These are phyloP conservation scores for Suhomyces emberorum DNA, from an alignment of 805 yeast species.

Conservation along the genomic window DNA sequence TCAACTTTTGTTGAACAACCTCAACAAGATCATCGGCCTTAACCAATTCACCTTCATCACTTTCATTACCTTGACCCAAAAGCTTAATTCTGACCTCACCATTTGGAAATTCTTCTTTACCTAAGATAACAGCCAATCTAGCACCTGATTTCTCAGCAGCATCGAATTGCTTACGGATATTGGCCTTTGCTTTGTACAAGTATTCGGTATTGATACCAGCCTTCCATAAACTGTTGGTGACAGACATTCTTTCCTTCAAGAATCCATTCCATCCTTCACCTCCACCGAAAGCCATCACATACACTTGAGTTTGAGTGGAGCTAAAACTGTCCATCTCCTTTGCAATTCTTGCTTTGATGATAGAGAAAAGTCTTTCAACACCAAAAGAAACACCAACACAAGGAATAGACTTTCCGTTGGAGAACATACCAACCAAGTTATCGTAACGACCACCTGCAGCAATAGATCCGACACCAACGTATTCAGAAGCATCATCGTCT, in stretches of 20 bases:
- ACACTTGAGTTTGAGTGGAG: conserved; percentile 88
- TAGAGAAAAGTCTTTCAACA: conserved; percentile 89
- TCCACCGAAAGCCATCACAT: conserved; percentile 97
- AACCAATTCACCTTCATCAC: conserved; percentile 81
- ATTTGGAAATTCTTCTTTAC: conserved; percentile 85
- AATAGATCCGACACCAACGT: conserved; percentile 97
- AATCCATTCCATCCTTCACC: conserved; percentile 96
- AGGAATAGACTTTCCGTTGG: conserved; percentile 88
- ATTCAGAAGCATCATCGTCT: conserved; percentile 91
- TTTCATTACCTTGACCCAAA: conserved; percentile 82
- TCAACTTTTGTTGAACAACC: conserved; percentile 40
- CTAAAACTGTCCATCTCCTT: conserved; percentile 59
- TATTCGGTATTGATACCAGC: conserved; percentile 90
- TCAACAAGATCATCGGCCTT: conserved; percentile 56
- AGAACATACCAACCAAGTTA: conserved; percentile 94
- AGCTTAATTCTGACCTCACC: conserved; percentile 84
- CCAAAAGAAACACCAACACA: conserved; percentile 98
- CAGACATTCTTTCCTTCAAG: conserved; percentile 84
- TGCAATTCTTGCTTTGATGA: conserved; percentile 73
- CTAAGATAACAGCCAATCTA: conserved; percentile 85
- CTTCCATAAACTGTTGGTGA: conserved; percentile 80
- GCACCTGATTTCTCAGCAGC: conserved; percentile 96
- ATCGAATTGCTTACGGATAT: conserved; percentile 93
- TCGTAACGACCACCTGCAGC: conserved; percentile 99
- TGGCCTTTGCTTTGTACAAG: conserved; percentile 88